Percentiles rank a stretch among this genome's conserved stretches.
Conservation (phyloP, 192 early-diverging fungal species). For the Coemansia sp. region DNA sequence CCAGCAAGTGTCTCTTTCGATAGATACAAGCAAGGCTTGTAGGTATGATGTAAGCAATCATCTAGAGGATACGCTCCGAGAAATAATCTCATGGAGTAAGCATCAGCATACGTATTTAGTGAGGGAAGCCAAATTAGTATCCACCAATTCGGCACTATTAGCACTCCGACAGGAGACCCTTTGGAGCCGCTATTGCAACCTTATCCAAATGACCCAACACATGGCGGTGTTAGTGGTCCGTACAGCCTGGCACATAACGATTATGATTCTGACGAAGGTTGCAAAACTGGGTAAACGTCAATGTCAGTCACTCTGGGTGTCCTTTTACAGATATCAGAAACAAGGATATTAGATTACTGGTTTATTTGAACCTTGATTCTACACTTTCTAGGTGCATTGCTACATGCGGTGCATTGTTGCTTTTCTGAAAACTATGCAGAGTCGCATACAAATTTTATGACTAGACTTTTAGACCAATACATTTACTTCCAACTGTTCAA, state of each 20-base stretch:
- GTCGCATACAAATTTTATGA: too few species aligned
- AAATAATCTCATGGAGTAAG: not conserved
- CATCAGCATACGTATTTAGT: not conserved
- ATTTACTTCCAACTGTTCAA: too few species aligned
- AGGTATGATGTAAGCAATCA: not conserved
- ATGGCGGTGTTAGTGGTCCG: not conserved
- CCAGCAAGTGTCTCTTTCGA: not conserved
- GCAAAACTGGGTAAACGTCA: too few species aligned
- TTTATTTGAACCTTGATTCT: too few species aligned
- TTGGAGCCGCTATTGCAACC: not conserved
- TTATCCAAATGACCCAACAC: not conserved
- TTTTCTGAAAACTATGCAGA: too few species aligned
- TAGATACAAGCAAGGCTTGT: not conserved
- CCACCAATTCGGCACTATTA: not conserved
- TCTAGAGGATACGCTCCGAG: not conserved
- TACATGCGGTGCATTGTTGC: too few species aligned
- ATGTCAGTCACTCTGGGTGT: too few species aligned
- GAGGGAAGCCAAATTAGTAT: not conserved
- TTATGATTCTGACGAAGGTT: too few species aligned
- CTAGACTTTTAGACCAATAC: too few species aligned
- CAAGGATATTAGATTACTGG: too few species aligned
- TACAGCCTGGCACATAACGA: not conserved
- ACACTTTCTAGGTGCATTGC: too few species aligned
- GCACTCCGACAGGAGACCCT: not conserved
- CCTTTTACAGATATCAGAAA: too few species aligned